Base-by-base conservation (phyloP, 306 rosid species). In the Sphenostylis stenocarpa region DNA sequence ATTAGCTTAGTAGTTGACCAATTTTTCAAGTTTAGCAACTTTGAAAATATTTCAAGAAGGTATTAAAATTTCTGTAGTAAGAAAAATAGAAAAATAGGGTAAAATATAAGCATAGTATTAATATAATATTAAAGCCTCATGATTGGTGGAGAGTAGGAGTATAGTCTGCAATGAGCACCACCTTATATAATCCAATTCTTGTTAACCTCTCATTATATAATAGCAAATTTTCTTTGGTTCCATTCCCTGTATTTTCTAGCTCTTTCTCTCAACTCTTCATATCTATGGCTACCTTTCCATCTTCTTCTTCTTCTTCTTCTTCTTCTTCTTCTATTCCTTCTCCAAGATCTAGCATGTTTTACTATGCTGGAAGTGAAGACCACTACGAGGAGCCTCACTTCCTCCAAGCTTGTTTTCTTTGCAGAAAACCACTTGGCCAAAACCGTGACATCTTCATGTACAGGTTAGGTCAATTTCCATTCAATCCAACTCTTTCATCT, bases 391-490 rank as follows among this genome's bases (percentile, higher is more conserved):
- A 94, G 33, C 86, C 96, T 66, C 93, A 94, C 88, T 94, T 90
- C 80, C 98, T 94, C 12, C 91, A 94, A 81, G 84, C 97, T 23
- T 94, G 98, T 56, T 89, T 51, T 31, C 97, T 91, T 36, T 94
- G 98, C 76, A 77, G 84, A 48, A 94, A 86, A 73, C 86, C 88
- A 2, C 97, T 94, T 39, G 87, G 88, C 33, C 82, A 51, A 3
- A 91, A 90, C 83, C 69, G 67, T 19, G 98, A 94, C 87, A 94
- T 94, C 85, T 94, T 85, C 84, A 94, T 94, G 98, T 94, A 94
- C 87, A 94, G 97, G 98, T 91, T 29, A 20, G 41, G 62, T 77
- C 44, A 29, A 24, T 38, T 57, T 47, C 48, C 45, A 44, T 31
- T 49, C 26, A 26, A 12, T 9, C 45, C 15, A 10, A 4, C 44